Conservation (phyloP, 208 protist species). For the Crithidia fasciculata region DNA sequence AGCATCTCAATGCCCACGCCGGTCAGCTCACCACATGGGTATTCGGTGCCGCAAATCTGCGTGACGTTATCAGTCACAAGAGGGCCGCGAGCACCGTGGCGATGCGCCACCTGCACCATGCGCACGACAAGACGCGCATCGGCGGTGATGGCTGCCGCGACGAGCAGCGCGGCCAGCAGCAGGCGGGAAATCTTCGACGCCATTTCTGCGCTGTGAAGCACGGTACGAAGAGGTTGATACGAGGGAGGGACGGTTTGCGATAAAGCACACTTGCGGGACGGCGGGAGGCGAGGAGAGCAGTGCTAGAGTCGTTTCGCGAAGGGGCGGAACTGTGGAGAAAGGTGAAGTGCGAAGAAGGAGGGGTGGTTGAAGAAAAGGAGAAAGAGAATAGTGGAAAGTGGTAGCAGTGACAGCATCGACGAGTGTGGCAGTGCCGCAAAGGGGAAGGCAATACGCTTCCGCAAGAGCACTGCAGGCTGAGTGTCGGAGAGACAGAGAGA, state of each 20-base stretch:
- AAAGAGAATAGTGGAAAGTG: too few relatives aligned
- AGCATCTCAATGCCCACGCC: constrained; percentile 39
- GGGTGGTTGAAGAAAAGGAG: too few relatives aligned
- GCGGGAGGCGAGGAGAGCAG: too few relatives aligned
- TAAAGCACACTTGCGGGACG: too few relatives aligned
- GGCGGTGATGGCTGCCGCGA: constrained; percentile 13
- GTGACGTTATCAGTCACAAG: constrained; percentile 32
- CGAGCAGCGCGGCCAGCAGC: constrained; percentile 13
- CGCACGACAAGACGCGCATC: constrained; percentile 30
- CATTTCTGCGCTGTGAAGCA: neutral
- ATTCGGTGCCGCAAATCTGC: constrained; percentile 35
- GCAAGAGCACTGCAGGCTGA: too few relatives aligned
- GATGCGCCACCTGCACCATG: constrained; percentile 53
- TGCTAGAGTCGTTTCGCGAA: too few relatives aligned
- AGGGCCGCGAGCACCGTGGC: constrained; percentile 44
- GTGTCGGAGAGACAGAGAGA: too few relatives aligned
- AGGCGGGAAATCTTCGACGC: neutral
- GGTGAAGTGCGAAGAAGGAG: too few relatives aligned
- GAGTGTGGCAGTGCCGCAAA: too few relatives aligned
- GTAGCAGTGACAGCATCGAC: too few relatives aligned
- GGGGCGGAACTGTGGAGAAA: too few relatives aligned
- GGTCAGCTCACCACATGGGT: constrained; percentile 52
- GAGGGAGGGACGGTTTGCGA: neutral
- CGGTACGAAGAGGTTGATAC: neutral
- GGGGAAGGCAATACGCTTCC: too few relatives aligned